A percentile compares a stretch with the other conserved stretches of the same genome.
Conservation (phyloP, 306 rosid species). For the Glycine soja region DNA sequence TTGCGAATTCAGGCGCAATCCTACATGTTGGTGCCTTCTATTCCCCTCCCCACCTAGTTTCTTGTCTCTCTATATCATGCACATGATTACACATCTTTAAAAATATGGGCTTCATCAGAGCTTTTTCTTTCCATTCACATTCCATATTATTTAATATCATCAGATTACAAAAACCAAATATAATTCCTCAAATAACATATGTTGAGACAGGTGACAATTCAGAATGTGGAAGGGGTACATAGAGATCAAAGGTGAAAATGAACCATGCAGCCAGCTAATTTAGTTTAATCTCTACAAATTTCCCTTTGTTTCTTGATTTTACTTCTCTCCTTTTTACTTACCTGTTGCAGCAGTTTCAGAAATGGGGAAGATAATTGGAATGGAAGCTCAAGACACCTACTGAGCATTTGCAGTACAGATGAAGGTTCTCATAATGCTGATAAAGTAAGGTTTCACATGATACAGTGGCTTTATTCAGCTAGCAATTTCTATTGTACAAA, state of each 20-base stretch:
- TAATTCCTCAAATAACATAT: slow-evolving; percentile 6
- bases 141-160: background rate
- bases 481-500: background rate
- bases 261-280: slow-evolving; percentile 3
- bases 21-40: slow-evolving; percentile 8
- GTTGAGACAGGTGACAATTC: slow-evolving; percentile 24
- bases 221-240: slow-evolving; percentile 5
- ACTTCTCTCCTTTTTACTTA: background rate
- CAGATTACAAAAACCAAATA: background rate
- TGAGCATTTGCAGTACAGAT: slow-evolving; percentile 18
- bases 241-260: slow-evolving; percentile 9
- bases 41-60: background rate
- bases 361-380: slow-evolving; percentile 10
- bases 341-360: slow-evolving; percentile 7
- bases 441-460: slow-evolving; percentile 4
- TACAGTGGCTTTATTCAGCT: background rate
- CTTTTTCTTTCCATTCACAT: background rate
- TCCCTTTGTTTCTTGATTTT: background rate
- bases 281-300: background rate
- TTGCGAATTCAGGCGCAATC: slow-evolving; percentile 26
- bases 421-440: background rate
- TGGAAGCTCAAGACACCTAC: slow-evolving; percentile 16
- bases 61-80: background rate
- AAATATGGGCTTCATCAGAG: too few species aligned
- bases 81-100: background rate